phyloP scores from a whole-genome alignment of 1,139 yeast species.

The Tardiomyces depauwii region DNA sequence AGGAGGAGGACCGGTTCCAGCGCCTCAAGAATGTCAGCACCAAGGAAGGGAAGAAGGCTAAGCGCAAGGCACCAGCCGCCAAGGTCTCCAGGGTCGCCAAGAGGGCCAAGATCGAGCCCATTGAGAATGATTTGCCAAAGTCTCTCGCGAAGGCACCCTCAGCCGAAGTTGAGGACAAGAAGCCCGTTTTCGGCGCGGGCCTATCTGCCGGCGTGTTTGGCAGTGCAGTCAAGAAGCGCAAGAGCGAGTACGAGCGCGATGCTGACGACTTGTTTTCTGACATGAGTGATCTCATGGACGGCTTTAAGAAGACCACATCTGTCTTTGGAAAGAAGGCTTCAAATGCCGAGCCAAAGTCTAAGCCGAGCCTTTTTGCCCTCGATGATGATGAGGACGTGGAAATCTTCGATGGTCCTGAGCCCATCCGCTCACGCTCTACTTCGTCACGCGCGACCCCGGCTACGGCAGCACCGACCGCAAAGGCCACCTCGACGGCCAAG shows the following conservation, averaged over 20 bases:
- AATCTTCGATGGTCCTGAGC: background rate
- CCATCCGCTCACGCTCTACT: too few species aligned
- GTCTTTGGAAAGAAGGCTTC: background rate
- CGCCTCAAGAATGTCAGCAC: slow-evolving; percentile 15
- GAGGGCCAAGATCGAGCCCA: background rate
- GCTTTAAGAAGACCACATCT: too few species aligned
- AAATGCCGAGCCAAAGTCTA: background rate
- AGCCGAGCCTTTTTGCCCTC: background rate
- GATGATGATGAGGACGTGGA: background rate
- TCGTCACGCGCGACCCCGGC: too few species aligned
- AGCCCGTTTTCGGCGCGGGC: too few species aligned
- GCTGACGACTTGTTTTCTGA: slow-evolving; percentile 27
- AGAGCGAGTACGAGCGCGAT: slow-evolving; percentile 18
- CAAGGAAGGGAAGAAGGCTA: background rate
- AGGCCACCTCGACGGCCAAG: too few species aligned
- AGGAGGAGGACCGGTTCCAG: slow-evolving; percentile 39
- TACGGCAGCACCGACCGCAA: too few species aligned
- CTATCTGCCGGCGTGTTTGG: too few species aligned
- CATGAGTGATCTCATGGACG: slow-evolving; percentile 4
- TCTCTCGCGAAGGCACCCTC: too few species aligned
- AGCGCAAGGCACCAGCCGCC: background rate
- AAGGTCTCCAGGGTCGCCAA: background rate
- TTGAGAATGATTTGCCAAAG: too few species aligned
- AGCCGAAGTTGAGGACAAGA: too few species aligned
- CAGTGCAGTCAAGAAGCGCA: slow-evolving; percentile 7